Evolutionary conservation across 345 rosid species (phyloP), one percentile per base, ranked within the genome.

Genomic region (Jatropha curcas): DNA sequence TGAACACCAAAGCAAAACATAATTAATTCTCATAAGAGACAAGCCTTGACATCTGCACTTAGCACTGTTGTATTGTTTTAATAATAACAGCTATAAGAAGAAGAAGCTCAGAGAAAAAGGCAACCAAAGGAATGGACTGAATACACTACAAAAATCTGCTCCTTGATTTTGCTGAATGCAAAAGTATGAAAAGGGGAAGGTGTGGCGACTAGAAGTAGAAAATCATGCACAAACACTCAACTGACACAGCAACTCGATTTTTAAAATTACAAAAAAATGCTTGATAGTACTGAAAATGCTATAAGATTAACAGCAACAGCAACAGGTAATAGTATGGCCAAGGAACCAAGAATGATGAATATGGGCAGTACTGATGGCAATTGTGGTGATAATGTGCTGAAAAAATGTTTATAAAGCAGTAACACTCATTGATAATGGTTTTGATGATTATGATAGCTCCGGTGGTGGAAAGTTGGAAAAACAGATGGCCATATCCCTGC

Each of bases 1-100:
- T 95, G 87, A 74, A 80, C 53, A 70, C 41, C 75, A 71, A 68
- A 76, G 50, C 16, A 31, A 53, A 70, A 71, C 33, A 4, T 16
- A 30, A 19, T 67, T 66, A n/a, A 61, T 83, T 60, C 73, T 16
- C 46, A 71, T 60, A 64, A 50, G 28, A 67, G 60, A 52, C 69
- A 68, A 48, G 53, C 53, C 20, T 48, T 48, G 53, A n/a, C 53
- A 48, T 48, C 7, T 48, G 5, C 17, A 48, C 5, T 48, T 48
- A 27, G 50, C 24, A 34, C 51, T 34, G 34, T 27, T 13, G 55
- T 39, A 48, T 48, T 43, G 14, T 13, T 4, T 43, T 45, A 24
- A 33, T 12, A 57, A 20, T 27, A 43, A 45, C 45, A 22, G 17
- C 37, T 27, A 30, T 16, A 66, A 50, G 50, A 67, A 65, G 66